Base-by-base conservation (phyloP, 345 rosid species). In the Populus simonii region DNA sequence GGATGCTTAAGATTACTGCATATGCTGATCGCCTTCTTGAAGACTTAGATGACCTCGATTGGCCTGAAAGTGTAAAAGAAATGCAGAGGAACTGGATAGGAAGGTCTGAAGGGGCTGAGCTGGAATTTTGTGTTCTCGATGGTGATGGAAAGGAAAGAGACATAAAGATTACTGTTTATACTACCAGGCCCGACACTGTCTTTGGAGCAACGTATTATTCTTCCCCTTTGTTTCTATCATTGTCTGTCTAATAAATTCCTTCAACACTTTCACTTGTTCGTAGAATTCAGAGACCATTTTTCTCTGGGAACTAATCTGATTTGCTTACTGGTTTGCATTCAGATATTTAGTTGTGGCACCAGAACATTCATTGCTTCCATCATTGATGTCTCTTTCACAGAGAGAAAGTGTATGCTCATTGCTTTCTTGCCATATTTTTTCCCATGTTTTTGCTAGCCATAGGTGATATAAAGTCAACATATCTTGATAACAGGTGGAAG, bases 81-180 rank as follows among this genome's bases (percentile, higher is more conserved):
- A 94, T 92, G 98, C 98, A 94, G 78, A 82, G 96, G 83, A 94
- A 94, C 86, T 93, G 98, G 97, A 93, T 93, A 43, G 99, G 98
- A 80, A 91, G 90, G 84, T 95, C 97, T 29, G 97, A 92, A 80
- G 99, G 99, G 39, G 94, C 94, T 47, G 94, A 93, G 75, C 43
- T 93, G 86, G 86, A 89, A 7, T 95, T 92, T 84, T 59, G 43
- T 62, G 81, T 89, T 84, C 90, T 93, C 62, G 90, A 88, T 70
- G 79, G 77, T 76, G 83, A 89, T 69, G 88, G 91, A 55, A 82
- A 45, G 77, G 89, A 89, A 81, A 89, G 80, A 66, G 92, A 88
- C 67, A 36, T 83, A 81, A 77, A 86, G 76, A 83, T 95, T 51
- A 89, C 85, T 72, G 90, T 93, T 78, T 95, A 90, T 74, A 95